These are phyloP conservation scores for Linum trigynum DNA, from an alignment of 345 rosid species.

Conservation along the genomic window DNA sequence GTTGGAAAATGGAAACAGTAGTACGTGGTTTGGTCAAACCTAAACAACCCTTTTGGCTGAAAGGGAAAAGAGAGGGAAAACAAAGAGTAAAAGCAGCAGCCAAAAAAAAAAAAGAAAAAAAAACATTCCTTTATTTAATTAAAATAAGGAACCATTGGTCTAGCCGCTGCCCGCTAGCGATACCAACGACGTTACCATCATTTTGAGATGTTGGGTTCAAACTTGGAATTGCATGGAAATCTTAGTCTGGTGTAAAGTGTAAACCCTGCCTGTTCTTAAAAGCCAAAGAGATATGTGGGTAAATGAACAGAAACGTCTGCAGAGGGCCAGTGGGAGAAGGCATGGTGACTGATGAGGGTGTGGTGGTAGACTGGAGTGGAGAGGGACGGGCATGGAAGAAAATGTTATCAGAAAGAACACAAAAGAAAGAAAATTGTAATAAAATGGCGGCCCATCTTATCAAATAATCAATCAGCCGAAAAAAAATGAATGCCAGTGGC, in stretches of 20 bases:
- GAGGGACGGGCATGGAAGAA: slow-evolving; percentile 2
- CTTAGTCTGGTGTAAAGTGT: too few species aligned
- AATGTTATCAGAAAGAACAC: slow-evolving; percentile 12
- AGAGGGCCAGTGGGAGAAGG: neutral
- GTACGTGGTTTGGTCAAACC: slow-evolving; percentile 30
- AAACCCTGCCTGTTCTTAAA: neutral
- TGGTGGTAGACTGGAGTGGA: slow-evolving; percentile 30
- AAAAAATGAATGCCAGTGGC: too few species aligned
- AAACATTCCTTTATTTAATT: neutral
- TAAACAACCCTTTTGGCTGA: slow-evolving; percentile 1
- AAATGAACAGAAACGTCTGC: too few species aligned
- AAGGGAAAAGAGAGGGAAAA: neutral
- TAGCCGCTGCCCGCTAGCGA: too few species aligned
- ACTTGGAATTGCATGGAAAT: too few species aligned
- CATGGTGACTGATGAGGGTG: slow-evolving; percentile 16
- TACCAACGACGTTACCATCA: too few species aligned
- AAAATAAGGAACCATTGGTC: too few species aligned
- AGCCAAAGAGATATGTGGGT: slow-evolving; percentile 1
- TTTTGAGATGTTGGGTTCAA: too few species aligned
- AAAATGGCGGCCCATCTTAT: slow-evolving; percentile 82
- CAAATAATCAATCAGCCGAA: slow-evolving; percentile 42
- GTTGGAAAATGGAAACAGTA: neutral
- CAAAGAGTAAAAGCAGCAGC: neutral
- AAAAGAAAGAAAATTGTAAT: slow-evolving; percentile 29
- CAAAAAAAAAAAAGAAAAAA: slow-evolving; percentile 9